Evolutionary conservation across 1,284 basidiomycete genomes (phyloP), one percentile per base, ranked within the genome.

Genomic region (Fomitopsis pinicola): DNA sequence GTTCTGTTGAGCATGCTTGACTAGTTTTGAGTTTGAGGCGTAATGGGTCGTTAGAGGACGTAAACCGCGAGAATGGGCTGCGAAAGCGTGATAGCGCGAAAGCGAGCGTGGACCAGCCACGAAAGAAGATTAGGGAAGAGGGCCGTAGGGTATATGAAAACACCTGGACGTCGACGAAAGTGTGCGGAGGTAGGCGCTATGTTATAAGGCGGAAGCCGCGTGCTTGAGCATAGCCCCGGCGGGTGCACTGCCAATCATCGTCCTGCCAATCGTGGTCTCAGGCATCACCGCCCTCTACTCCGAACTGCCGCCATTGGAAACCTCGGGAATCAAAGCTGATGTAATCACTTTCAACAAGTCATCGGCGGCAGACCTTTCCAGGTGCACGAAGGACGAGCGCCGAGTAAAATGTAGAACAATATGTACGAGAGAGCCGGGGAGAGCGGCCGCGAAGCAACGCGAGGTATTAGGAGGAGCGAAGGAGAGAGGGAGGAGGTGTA

Each of bases 1-100:
- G 66, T 66, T 42, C 64, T 65, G 58, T 62, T 66, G 56, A 67
- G 60, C 65, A 66, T 67, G 33, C 30, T 42, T 28, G 52, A 53
- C 45, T n/a, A 17, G 8, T 9, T 40, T 36, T 14, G 28, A 44
- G 45, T 40, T 26, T 19, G 28, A 56, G 45, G 44, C 52, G 56
- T 58, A 28, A 58, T 22, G 17, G 42, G 40, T 38, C 60, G 59
- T 61, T 19, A 54, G 8, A 33, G 48, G 42, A 10, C 48, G 48
- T 50, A 22, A 50, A 50, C 12, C 4, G 48, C 14, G 60, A 38
- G 22, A 55, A 15, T 56, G 48, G 33, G 46, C 8, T 52, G 38
- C 42, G 57, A 58, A 61, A 58, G 48, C 60, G 48, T 38, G 60
- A 35, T 58, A 55, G 60, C 60, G 52, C 36, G 60, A 61, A 58